Base-by-base conservation (phyloP, 2,329 filamentous ascomycete species). In the Phoma sp. region DNA sequence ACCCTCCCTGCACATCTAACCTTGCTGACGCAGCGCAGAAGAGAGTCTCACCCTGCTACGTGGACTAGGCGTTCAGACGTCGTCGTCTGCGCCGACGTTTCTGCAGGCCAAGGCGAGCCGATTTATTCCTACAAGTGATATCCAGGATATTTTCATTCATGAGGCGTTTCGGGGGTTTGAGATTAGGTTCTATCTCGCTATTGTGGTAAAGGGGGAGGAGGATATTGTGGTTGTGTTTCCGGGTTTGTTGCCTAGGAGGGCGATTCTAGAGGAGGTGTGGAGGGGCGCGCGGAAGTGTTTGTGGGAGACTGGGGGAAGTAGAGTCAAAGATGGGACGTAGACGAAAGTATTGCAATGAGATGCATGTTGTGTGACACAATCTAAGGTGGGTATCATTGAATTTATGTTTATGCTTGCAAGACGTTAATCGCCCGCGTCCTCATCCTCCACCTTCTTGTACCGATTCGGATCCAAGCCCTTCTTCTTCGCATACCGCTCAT, bases 221-320 rank as follows among this genome's bases (percentile, higher is more conserved):
- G 88, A 95, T 61, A 84, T 96, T 4, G 90, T 98, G 0, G 93
- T 99, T n/a, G 92, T 98, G 3, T 99, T 99, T 73, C 93, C 93
- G 79, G 82, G 83, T 51, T 76, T 96, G 61, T 72, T 97, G 57
- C 95, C 95, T 0, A 78, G 86, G 53, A 80, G 90, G 50, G 81
- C 80, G 42, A 88, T 96, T 49, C 81, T 98, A 23, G 92, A 97
- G 78, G 84, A 86, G 63, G 93, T 98, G 2, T 98, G 95, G 95
- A 87, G 92, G 65, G 93, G 92, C 0, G 86, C 89, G 2, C 84
- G 91, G 62, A 87, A 84, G 51, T 96, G 93, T 76, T 78, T 99
- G 56, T 96, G 92, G 73, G 92, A 91, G 71, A 81, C 55, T 18
- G 56, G 29, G n/a, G 15, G 21, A 20, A 25, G 25, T 49, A 20